Evolutionary conservation across 768 basidiomycete species (phyloP).

Genomic region (Tulasnella sp.): DNA sequence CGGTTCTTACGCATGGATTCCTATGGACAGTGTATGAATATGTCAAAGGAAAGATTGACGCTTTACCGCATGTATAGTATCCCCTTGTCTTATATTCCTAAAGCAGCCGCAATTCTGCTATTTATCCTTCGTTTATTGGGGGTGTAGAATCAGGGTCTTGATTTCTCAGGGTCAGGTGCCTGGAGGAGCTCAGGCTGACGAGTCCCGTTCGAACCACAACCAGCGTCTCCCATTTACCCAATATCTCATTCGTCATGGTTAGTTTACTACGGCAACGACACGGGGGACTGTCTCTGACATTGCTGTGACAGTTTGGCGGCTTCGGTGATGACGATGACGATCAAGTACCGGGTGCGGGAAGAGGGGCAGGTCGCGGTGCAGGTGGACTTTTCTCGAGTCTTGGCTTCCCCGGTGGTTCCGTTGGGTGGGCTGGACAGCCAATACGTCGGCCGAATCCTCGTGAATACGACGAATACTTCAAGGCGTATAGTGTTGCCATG

Average conservation of each 20-base stretch:
- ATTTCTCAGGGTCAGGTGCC: not conserved
- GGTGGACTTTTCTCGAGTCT: slow-evolving; percentile 19
- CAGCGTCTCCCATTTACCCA: not conserved
- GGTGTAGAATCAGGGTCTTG: too few species aligned
- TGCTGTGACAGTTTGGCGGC: slow-evolving; percentile 12
- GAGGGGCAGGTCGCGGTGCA: not conserved
- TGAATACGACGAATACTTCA: slow-evolving; percentile 83
- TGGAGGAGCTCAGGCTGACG: slow-evolving; percentile 3
- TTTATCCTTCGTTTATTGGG: too few species aligned
- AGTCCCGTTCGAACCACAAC: slow-evolving; percentile 15
- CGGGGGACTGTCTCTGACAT: not conserved
- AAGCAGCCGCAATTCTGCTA: too few species aligned
- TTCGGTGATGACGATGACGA: slow-evolving; percentile 18
- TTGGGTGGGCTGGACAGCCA: slow-evolving; percentile 16
- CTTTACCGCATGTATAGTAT: slow-evolving; percentile 7
- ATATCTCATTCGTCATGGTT: not conserved
- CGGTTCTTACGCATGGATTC: slow-evolving; percentile 85
- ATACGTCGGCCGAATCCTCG: slow-evolving; percentile 35
- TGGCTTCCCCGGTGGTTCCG: slow-evolving; percentile 4
- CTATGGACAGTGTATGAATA: slow-evolving; percentile 86
- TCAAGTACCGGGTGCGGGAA: not conserved
- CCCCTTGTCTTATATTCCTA: too few species aligned
- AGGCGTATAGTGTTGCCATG: slow-evolving; percentile 93
- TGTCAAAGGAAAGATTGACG: slow-evolving; percentile 26
- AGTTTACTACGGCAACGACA: not conserved